Evolutionary conservation across 371 early-diverging fungal genomes (phyloP), one percentile per base, ranked within the genome.

Genomic region (Basidiobolus meristosporus): DNA sequence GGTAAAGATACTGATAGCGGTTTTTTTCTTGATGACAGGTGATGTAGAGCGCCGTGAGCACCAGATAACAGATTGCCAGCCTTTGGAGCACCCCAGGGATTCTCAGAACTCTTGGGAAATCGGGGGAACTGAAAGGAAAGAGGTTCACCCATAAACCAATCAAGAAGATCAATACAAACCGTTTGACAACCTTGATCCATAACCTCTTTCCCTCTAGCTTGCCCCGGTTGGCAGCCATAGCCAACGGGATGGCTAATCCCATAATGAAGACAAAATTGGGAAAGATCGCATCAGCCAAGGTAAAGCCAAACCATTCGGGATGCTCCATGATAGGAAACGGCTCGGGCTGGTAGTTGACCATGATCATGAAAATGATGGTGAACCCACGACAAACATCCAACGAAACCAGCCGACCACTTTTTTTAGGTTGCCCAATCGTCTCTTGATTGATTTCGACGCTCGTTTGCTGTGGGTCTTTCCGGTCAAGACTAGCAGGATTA

Each of bases 221-320:
- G n/a, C n/a, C n/a, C n/a, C n/a, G n/a, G n/a, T n/a, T n/a, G n/a
- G n/a, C n/a, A n/a, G n/a, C n/a, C n/a, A n/a, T n/a, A 0, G 65
- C 53, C n/a, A 68, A 38, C 0, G 68, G 65, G 12, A 67, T 53
- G n/a, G 64, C 46, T 16, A 57, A 45, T 17, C 68, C 65, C 20
- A 52, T 51, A 19, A 64, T 56, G 42, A 64, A 62, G 12, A 68
- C 37, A 39, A 68, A 64, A 28, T 49, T 49, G 7, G 68, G 68
- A 49, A 68, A 68, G 20, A 68, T 54, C 0, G 58, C 38, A 40
- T 68, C 68, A 31, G 63, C 68, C 28, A 59, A 42, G 11, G 62
- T 47, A 26, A 62, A 54, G 5, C 68, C 68, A 22, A 59, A 43
- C 63, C 64, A 68, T 2, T 42, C 58, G 0, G 60, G 52, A 38